These are phyloP conservation scores for Aspergillus sp. DNA, from an alignment of 2,329 filamentous ascomycete species.

Conservation along the genomic window DNA sequence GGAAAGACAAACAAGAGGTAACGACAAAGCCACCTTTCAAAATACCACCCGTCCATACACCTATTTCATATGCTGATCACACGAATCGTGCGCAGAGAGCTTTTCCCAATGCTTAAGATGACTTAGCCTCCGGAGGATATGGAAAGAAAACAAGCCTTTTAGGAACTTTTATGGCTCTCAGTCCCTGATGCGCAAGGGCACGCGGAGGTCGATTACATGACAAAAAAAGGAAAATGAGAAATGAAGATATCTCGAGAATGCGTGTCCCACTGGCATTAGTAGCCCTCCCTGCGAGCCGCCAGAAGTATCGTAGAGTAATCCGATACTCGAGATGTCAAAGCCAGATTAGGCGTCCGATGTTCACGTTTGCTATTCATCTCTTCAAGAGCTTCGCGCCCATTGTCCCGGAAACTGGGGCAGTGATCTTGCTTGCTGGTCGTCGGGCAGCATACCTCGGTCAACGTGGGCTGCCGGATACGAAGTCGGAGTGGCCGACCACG, in stretches of 20 bases:
- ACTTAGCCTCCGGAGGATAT: slow-evolving; percentile 9
- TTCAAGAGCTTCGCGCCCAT: slow-evolving; percentile 19
- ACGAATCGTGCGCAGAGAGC: slow-evolving; percentile 7
- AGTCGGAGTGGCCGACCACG: slow-evolving; percentile 17
- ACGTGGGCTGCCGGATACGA: slow-evolving; percentile 12
- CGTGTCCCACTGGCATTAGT: background rate
- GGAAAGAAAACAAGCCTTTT: background rate
- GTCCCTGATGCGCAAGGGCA: background rate
- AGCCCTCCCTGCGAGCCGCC: background rate
- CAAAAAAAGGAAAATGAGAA: slow-evolving; percentile 1
- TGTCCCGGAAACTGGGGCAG: slow-evolving; percentile 19
- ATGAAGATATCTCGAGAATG: background rate
- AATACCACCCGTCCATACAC: slow-evolving; percentile 13
- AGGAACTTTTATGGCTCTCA: background rate
- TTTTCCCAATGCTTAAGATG: slow-evolving; percentile 10
- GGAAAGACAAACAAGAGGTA: background rate
- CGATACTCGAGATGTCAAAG: background rate
- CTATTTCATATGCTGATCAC: slow-evolving; percentile 12
- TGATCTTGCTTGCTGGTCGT: slow-evolving; percentile 17
- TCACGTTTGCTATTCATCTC: background rate
- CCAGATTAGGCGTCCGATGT: background rate
- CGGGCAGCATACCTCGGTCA: slow-evolving; percentile 11
- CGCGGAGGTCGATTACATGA: background rate
- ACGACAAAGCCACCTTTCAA: slow-evolving; percentile 7
- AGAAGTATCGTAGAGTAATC: background rate